Evolutionary conservation across 2,329 filamentous ascomycete species (phyloP), one percentile per base, ranked within the genome.

Genomic region (Cercospora berteroae): DNA sequence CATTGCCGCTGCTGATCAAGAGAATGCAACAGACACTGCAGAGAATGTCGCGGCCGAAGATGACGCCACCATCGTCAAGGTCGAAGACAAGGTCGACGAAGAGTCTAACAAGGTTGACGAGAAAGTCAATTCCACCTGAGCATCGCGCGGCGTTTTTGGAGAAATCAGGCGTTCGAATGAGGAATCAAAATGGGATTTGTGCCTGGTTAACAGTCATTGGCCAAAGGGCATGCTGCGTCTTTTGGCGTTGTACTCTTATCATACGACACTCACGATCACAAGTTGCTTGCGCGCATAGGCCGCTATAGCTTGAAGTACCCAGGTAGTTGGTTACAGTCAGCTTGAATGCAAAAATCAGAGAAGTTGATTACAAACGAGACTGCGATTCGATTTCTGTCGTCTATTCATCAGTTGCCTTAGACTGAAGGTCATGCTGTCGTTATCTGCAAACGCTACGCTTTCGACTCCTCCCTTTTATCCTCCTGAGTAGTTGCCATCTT

Each of bases 101-200:
- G 25, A 57, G 55, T 20, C 29, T 20, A 31, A 57, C 20, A 20
- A 20, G 16, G 10, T 57, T 33, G 55, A 57, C n/a, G 31, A 58
- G 6, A 31, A 58, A 12, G 27, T 36, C 55, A 31, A 2, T 36
- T 20, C 55, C 27, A 36, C 16, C 29, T 36, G 8, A 20, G 55
- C 27, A 58, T 58, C 18, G 29, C 55, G 29, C 20, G 55, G 55
- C 55, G 55, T 58, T 58, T 52, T 20, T 58, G 29, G 55, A 58
- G 55, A 27, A 36, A 58, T 27, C 9, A 36, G 55, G 55, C 55
- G 55, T 31, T 33, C n/a, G 27, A 36, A 33, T 58, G 55, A 58
- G 55, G 27, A 16, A 57, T 20, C 29, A 18, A 31, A 36, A 58
- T 36, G 27, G 55, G 27, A 7, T 9, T 58, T 58, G 27, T 27